Evolutionary conservation across 2,329 filamentous ascomycete species (phyloP).

Genomic region (Phoma sp.): DNA sequence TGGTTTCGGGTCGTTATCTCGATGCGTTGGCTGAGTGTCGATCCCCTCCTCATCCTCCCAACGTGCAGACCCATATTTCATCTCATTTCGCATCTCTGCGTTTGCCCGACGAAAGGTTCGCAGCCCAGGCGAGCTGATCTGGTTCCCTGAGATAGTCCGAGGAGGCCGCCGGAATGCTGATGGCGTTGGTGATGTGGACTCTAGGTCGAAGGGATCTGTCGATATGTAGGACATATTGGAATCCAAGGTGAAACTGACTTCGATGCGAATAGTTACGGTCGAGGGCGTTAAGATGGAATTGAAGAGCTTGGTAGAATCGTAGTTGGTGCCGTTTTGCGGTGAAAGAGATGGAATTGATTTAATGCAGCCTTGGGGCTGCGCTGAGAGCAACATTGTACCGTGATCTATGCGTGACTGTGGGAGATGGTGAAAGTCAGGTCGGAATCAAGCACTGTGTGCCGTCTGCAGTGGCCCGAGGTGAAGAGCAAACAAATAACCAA

Average conservation of each 20-base stretch:
- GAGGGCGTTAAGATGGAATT: neutral
- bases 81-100: neutral
- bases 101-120: neutral
- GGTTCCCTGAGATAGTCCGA: neutral
- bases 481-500: no score
- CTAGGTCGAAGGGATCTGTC: neutral
- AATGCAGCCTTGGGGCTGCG: conserved; percentile 5
- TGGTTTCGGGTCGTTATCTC: neutral
- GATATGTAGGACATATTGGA: neutral
- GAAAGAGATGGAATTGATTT: neutral
- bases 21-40: neutral
- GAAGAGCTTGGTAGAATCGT: conserved; percentile 4
- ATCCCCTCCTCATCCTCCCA: neutral
- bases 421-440: conserved; percentile 1
- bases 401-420: neutral
- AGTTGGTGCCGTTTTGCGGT: neutral
- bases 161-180: neutral
- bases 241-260: neutral
- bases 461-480: neutral
- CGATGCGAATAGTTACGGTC: neutral
- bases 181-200: neutral
- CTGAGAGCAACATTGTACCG: conserved; percentile 10
- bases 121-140: neutral
- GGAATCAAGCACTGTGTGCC: neutral
- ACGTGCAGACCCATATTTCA: neutral